phyloP scores from a whole-genome alignment of 2,329 filamentous ascomycete species.

The Pseudogymnoascus sp. region DNA sequence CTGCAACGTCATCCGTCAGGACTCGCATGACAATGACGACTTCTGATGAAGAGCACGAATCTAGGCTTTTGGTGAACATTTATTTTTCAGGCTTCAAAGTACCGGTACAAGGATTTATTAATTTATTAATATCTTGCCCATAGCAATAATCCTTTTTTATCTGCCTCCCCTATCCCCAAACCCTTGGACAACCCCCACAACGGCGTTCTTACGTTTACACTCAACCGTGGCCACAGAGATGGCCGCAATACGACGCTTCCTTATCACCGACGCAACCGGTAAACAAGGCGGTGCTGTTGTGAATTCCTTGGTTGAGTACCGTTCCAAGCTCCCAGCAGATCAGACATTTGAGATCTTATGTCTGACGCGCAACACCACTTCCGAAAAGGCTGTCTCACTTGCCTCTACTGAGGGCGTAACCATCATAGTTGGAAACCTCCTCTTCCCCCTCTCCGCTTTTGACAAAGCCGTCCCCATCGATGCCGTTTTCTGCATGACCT shows the following conservation, averaged over 20 bases:
- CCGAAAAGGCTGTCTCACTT: slow-evolving; percentile 35
- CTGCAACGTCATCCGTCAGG: neutral
- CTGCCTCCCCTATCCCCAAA: neutral
- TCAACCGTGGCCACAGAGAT: neutral
- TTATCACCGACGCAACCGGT: slow-evolving; percentile 30
- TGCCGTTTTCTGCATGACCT: slow-evolving; percentile 45
- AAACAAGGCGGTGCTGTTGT: slow-evolving; percentile 30
- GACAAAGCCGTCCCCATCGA: slow-evolving; percentile 34
- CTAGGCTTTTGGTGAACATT: neutral
- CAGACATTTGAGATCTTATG: slow-evolving; percentile 39
- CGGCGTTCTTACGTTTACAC: neutral
- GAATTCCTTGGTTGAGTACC: slow-evolving; percentile 10
- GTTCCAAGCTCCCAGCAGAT: slow-evolving; percentile 15
- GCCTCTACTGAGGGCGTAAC: slow-evolving; percentile 35
- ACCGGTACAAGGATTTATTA: neutral
- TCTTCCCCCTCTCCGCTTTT: slow-evolving; percentile 40
- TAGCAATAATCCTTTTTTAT: neutral
- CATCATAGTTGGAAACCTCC: slow-evolving; percentile 44
- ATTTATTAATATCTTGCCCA: neutral
- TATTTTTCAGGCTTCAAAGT: neutral
- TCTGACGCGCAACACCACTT: slow-evolving; percentile 40
- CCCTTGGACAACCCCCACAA: neutral
- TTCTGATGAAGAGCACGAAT: neutral
- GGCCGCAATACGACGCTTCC: slow-evolving; percentile 13
- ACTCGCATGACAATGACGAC: neutral